Evolutionary conservation across 1,284 basidiomycete species (phyloP), one percentile per base, ranked within the genome.

Genomic region (Bjerkandera adusta): DNA sequence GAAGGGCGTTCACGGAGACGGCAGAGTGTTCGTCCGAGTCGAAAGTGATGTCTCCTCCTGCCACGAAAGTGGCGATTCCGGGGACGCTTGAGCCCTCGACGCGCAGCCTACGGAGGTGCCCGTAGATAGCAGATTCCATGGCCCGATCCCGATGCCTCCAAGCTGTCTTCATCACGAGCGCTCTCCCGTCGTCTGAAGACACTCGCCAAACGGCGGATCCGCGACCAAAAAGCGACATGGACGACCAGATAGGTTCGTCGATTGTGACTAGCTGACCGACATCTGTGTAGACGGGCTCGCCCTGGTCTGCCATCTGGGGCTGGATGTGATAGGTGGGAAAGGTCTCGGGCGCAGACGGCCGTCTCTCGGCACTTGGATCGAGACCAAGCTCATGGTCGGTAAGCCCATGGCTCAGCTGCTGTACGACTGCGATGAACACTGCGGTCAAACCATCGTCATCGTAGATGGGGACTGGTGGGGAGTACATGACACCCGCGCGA

Each of bases 211-310:
- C 42, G 11, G 36, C 5, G 1, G 49, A 49, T 8, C 52, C 54
- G 3, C 49, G 49, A 3, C 54, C 52, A 3, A 52, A 21, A 20
- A 51, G 44, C 5, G 54, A 54, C 12, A 45, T n/a, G 5, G 54
- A 51, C 10, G 32, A 37, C 52, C 49, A 54, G 2, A 54, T 29
- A 4, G 38, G 26, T 13, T 36, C 15, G 16, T 5, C 15, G 10
- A 21, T 21, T 20, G 34, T 5, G 3, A 20, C 1, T 15, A 11
- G 6, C 18, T 10, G 4, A 18, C n/a, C 8, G 3, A 6, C 8
- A 12, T 26, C 13, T 15, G 8, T 12, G 29, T 24, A 39, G 15
- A 20, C 2, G 2, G 3, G 11, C 4, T 11, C 18, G 11, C 11
- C 11, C 13, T 12, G 12, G 21, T 11, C 13, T 10, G 18, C 13